phyloP scores from a whole-genome alignment of 169 alveolate species.

The Plasmodium sp. region DNA sequence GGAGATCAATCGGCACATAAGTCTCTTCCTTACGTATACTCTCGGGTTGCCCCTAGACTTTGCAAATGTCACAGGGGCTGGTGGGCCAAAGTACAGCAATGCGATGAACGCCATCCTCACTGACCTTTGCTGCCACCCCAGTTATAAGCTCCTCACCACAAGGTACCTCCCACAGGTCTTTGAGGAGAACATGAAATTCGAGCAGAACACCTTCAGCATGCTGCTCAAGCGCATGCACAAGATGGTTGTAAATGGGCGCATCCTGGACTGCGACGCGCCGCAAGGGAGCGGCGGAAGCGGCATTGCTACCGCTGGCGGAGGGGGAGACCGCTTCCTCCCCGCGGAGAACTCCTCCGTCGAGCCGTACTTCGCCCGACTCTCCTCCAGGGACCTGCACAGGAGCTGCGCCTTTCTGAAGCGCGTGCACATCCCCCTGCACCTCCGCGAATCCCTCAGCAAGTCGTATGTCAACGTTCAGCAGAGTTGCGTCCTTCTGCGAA shows the following conservation, averaged over 20 bases:
- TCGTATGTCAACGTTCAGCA: background rate
- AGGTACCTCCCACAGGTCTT: constrained; percentile 65
- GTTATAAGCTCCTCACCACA: constrained; percentile 39
- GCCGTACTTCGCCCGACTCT: constrained; percentile 1
- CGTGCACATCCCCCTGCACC: constrained; percentile 29
- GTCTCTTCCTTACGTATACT: constrained; percentile 23
- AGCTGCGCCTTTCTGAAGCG: background rate
- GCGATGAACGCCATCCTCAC: constrained; percentile 27
- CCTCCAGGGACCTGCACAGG: constrained; percentile 7
- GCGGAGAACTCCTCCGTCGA: background rate
- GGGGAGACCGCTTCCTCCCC: background rate
- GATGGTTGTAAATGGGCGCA: constrained; percentile 45
- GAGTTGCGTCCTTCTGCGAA: constrained; percentile 12
- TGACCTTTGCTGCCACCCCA: constrained; percentile 64
- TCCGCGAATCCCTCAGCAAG: constrained; percentile 18
- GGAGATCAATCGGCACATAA: constrained; percentile 42
- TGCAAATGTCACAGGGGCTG: background rate
- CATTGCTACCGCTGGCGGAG: background rate
- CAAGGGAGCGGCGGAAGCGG: background rate
- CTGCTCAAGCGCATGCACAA: constrained; percentile 67
- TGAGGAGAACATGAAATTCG: constrained; percentile 55
- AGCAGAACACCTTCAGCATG: constrained; percentile 59
- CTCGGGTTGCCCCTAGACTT: constrained; percentile 44
- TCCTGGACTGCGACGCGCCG: constrained; percentile 12
- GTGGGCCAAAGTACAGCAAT: constrained; percentile 30